A percentile compares a stretch with the other conserved stretches of the same genome.
phyloP scores from a whole-genome alignment of 202 grass and related monocot genomes.

The Carex arenaria region DNA sequence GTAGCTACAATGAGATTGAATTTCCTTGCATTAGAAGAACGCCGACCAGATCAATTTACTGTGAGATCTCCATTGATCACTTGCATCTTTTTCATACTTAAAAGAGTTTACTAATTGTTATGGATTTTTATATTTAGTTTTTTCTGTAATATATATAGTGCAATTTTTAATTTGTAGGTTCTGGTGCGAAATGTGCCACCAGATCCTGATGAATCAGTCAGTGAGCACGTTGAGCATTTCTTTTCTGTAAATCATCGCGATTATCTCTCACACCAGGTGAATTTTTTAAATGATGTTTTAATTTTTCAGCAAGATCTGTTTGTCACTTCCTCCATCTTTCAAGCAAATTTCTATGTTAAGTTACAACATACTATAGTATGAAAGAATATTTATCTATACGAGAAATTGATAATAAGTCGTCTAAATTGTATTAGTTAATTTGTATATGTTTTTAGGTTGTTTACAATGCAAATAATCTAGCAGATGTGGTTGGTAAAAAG shows the following conservation, averaged over 20 bases:
- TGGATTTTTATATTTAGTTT: neutral
- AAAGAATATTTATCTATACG: neutral
- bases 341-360: neutral
- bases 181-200: constrained; percentile 89
- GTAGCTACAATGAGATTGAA: constrained; percentile 83
- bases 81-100: neutral
- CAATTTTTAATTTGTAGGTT: constrained; percentile 42
- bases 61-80: constrained; percentile 36
- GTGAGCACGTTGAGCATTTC: constrained; percentile 96
- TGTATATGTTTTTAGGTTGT: constrained; percentile 44
- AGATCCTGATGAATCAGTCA: constrained; percentile 83
- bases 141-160: constrained; percentile 1
- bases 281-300: constrained; percentile 1
- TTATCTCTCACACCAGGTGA: constrained; percentile 89
- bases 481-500: constrained; percentile 62
- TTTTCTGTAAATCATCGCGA: constrained; percentile 96
- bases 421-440: neutral
- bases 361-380: neutral
- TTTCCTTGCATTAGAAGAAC: constrained; percentile 78
- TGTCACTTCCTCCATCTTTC: neutral
- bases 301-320: neutral
- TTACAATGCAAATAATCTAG: constrained; percentile 88
- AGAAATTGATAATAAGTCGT: neutral
- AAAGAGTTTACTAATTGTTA: neutral
- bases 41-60: constrained; percentile 81